Conservation (phyloP, 2,329 filamentous ascomycete genomes). For the Penicillium glabrum region DNA sequence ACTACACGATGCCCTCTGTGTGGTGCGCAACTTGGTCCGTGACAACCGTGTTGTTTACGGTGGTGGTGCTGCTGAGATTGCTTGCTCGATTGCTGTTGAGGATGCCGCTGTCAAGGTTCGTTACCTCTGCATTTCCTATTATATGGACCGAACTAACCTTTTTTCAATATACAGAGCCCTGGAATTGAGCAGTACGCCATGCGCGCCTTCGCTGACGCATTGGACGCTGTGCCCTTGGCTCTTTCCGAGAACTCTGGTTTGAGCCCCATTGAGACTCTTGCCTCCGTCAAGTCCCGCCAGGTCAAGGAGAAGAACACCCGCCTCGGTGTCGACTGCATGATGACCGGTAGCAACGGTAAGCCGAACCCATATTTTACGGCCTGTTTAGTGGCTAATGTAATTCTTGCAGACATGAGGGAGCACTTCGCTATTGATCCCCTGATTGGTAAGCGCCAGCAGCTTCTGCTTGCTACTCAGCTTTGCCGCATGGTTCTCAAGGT, state of each 20-base stretch:
- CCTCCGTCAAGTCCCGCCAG: conserved; percentile 93
- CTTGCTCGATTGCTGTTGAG: conserved; percentile 93
- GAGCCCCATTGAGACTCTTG: conserved; percentile 92
- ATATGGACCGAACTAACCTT: conserved; percentile 1
- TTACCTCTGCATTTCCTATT: neutral
- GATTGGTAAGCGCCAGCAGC: conserved; percentile 96
- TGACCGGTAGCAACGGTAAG: conserved; percentile 80
- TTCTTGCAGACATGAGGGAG: conserved; percentile 79
- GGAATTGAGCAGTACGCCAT: conserved; percentile 99
- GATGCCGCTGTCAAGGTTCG: conserved; percentile 79
- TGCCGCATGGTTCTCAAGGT: conserved; percentile 98
- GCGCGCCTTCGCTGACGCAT: conserved; percentile 93
- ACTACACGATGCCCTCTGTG: conserved; percentile 93
- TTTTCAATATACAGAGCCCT: conserved; percentile 60
- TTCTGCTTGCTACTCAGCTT: conserved; percentile 92
- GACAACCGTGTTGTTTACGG: conserved; percentile 98
- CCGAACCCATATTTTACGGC: neutral
- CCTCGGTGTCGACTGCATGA: conserved; percentile 97
- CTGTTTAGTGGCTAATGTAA: conserved; percentile 4
- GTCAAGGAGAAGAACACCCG: conserved; percentile 78
- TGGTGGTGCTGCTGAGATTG: conserved; percentile 93
- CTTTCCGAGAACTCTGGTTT: conserved; percentile 96
- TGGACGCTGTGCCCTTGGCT: conserved; percentile 92
- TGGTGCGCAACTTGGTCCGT: conserved; percentile 91
- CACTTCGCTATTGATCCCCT: conserved; percentile 97